A percentile compares a stretch with the other conserved stretches of the same genome.
These are phyloP conservation scores for Tardiomyces digboiensis DNA, from an alignment of 1,139 yeast genomes.

Conservation along the genomic window DNA sequence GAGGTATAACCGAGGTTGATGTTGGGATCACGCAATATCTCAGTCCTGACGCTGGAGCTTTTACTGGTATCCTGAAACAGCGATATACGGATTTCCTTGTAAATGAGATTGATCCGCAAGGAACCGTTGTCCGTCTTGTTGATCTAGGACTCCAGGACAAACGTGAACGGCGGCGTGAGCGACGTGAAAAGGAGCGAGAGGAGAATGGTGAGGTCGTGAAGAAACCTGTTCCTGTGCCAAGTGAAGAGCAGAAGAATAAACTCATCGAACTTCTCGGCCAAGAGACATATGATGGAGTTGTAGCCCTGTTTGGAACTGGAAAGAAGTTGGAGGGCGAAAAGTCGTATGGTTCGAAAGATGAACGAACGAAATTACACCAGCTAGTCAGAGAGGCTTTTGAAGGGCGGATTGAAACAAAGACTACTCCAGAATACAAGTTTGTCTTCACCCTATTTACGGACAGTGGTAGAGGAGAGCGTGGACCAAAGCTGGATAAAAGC, in stretches of 20 bases:
- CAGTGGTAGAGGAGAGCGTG: conserved; percentile 16
- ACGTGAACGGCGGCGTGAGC: conserved; percentile 42
- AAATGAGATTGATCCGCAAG: conserved; percentile 66
- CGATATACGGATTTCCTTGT: conserved; percentile 94
- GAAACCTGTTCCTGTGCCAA: conserved; percentile 5
- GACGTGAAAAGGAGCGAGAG: conserved; percentile 34
- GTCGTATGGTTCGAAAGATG: conserved; percentile 54
- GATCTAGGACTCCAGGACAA: conserved; percentile 65
- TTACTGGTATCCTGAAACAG: conserved; percentile 72
- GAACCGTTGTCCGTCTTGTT: conserved; percentile 60
- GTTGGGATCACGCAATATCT: conserved; percentile 80
- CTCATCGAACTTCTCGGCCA: conserved; percentile 49
- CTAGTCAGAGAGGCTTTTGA: conserved; percentile 65
- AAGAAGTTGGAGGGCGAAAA: conserved; percentile 50
- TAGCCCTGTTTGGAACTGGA: conserved; percentile 48
- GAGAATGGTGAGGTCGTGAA: conserved; percentile 22
- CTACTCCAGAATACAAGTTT: conserved; percentile 50
- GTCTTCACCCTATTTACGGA: conserved; percentile 16
- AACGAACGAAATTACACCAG: conserved; percentile 70
- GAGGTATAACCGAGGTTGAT: conserved; percentile 47
- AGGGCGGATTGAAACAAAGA: conserved; percentile 68
- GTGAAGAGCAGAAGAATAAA: conserved; percentile 22
- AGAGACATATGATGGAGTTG: conserved; percentile 45
- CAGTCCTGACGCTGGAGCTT: conserved; percentile 48
- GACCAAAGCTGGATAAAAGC: conserved; percentile 12